Base-by-base conservation (phyloP, 176 grass and related monocot species). In the Ensete ventricosum region DNA sequence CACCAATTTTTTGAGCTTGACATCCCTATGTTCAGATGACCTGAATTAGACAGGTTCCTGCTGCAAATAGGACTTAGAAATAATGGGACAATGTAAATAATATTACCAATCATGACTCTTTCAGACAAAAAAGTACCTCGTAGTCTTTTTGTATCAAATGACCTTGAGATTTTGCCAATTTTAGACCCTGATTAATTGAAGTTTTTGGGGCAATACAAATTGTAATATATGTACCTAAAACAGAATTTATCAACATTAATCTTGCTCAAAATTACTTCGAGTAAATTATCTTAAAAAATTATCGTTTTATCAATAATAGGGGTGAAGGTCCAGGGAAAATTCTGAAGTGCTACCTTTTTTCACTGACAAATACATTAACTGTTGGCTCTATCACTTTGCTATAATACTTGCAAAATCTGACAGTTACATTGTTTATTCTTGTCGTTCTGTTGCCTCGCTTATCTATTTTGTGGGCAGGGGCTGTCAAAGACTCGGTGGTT, bases 401-500 rank as follows among this genome's bases (percentile, higher is more conserved):
- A 2, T 27, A 6, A 25, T 29, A 67, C 23, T 14, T 67, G 26
- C 12, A 25, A 67, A 27, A 29, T 66, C 1, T 16, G 8, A 53
- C 2, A 79, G 48, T 54, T 50, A 55, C 51, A 65, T 68, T 66
- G 23, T 64, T 53, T 67, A 62, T 62, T 62, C 17, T 17, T 60
- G 57, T 4, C n/a, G 16, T 14, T 17, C n/a, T 16, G 14, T 62
- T 11, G 50, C 0, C 59, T 3, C 4, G 34, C 34, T 43, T 8
- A 83, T 83, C 8, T 62, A 77, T 3, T 64, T 69, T 72, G 73
- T 80, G 24, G 80, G 62, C 73, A 98, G 94, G 94, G 78, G 94
- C 94, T 54, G 84, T 93, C 62, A 98, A 93, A 85, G 90, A 98
- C 72, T 91, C 94, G 0, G 86, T 91, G 74, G 94, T 98, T 27